Base-by-base conservation (phyloP, 2,329 filamentous ascomycete genomes). In the Fusarium guadeloupense region DNA sequence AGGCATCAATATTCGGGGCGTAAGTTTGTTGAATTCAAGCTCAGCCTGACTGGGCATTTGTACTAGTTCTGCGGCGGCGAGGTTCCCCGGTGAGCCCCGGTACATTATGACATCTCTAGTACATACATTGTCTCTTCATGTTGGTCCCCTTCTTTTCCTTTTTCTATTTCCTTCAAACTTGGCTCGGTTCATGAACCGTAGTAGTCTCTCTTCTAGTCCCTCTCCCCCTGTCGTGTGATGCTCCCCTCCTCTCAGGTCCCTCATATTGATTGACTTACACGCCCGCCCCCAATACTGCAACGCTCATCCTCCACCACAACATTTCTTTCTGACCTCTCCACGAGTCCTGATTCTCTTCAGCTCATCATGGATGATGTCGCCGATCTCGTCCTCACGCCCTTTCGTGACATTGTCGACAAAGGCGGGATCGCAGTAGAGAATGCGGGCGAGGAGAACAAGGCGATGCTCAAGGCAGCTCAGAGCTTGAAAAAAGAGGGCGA, bases 351-450 rank as follows among this genome's bases (percentile, higher is more conserved):
- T 21, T 37, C n/a, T 21, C 20, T 2, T 34, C 17, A 33, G 41
- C 41, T 55, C 54, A 55, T 33, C 57, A 80, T 80, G 78, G 76
- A 79, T 53, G 71, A 76, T 43, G 72, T 79, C 20, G 64, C 66
- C 38, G 74, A 76, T 38, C 78, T 85, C 39, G 79, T 84, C 31
- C 71, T 84, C 23, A 75, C 75, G 30, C 81, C 82, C 23, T 85
- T 85, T 64, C 76, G 72, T 46, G 81, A 85, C 38, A 79, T 85
- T 49, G 78, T 83, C 45, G 78, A 82, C 37, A 84, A 83, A 73
- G 82, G 78, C 26, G 79, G 74, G 28, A 55, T 66, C 10, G 83
- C 83, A 1, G 66, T 80, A 41, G 74, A 77, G 21, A 84, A 84
- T 75, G 81, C 81, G 9, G 78, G 73, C 33, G 74, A 77, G 49